These are phyloP conservation scores for Odontarrhena argentea DNA, from an alignment of 345 rosid species.

Conservation along the genomic window DNA sequence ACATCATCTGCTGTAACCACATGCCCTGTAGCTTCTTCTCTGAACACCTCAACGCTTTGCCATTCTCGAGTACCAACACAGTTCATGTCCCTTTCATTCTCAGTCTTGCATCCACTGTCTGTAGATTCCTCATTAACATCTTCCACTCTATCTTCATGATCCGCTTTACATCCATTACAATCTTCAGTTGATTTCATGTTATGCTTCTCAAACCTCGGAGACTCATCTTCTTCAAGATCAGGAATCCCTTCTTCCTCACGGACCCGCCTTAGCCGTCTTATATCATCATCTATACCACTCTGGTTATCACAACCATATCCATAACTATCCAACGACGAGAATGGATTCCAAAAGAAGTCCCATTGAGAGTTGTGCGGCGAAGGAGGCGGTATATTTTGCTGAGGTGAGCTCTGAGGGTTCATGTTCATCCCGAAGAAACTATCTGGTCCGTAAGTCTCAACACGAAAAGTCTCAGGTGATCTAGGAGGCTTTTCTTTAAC, in stretches of 20 bases:
- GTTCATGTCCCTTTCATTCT: constrained; percentile 33
- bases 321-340: constrained; percentile 75
- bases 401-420: constrained; percentile 8
- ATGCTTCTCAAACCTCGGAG: constrained; percentile 40
- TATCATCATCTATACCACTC: constrained; percentile 66
- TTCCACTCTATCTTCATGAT: constrained; percentile 60
- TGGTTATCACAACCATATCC: constrained; percentile 52
- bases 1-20: constrained; percentile 47
- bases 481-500: constrained; percentile 82
- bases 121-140: constrained; percentile 50
- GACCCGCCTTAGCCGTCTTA: constrained; percentile 65
- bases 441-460: constrained; percentile 56
- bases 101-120: constrained; percentile 39
- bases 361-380: constrained; percentile 85
- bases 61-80: constrained; percentile 41
- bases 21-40: constrained; percentile 40
- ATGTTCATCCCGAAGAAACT: constrained; percentile 60
- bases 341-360: constrained; percentile 97
- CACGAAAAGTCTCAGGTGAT: constrained; percentile 63
- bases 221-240: constrained; percentile 71
- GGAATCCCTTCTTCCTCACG: constrained; percentile 96
- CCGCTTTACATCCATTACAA: constrained; percentile 29
- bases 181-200: constrained; percentile 38
- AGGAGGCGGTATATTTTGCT: constrained; percentile 56
- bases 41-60: constrained; percentile 5